Evolutionary conservation across 1,284 basidiomycete genomes (phyloP), one percentile per base, ranked within the genome.

Genomic region (Inonotus obliquus): DNA sequence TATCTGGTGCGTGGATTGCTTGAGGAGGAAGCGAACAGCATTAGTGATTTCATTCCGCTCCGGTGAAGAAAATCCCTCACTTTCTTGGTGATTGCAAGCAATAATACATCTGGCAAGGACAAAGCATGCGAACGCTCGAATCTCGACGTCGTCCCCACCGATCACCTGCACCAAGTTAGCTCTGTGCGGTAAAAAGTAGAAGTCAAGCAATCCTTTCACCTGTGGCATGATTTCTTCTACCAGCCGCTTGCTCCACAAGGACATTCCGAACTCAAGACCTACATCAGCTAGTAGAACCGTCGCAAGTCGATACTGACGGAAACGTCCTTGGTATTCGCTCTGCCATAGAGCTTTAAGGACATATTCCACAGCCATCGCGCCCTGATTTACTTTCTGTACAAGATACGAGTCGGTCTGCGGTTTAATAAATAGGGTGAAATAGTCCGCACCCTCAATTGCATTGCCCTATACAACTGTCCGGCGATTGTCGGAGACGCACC

Each of bases 151-250:
- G 57, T 83, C 79, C 2, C 87, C 89, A 58, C 74, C 77, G 59
- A 92, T 82, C 38, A 92, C 73, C 89, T 92, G 66, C n/a, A 44
- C 14, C 41, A 29, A n/a, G 13, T 35, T 39, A 61, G 39, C 23
- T 49, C 29, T 60, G 47, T 32, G 19, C 48, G 7, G 29, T 48
- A 10, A 51, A 35, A 5, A 13, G 13, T 23, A 11, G 2, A 44
- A 21, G 7, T 44, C 19, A 11, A 14, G 25, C 6, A 2, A n/a
- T 38, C 11, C 44, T 29, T 13, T 27, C 62, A 86, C 90, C 76
- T 92, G 91, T 27, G 91, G 89, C 79, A 92, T 80, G 52, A 91
- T 82, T 65, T 89, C 89, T 56, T 91, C 86, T 48, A 92, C 67
- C 59, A 91, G 78, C 60, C 77, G 79, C 64, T 75, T 78, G 63